Evolutionary conservation across 345 rosid species (phyloP), one percentile per base, ranked within the genome.

Genomic region (Angophora floribunda): DNA sequence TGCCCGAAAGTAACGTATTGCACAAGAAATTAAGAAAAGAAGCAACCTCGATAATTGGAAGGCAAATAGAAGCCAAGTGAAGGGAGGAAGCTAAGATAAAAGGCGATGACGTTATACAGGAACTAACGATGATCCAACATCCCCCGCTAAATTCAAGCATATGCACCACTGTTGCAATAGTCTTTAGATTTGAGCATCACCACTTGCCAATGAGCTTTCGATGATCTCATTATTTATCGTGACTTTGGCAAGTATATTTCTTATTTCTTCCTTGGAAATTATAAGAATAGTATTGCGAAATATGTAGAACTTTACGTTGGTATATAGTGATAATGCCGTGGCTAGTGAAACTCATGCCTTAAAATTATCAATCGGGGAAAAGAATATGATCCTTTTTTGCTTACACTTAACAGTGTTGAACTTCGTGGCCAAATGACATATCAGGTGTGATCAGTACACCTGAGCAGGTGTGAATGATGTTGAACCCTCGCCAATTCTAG

Each of bases 81-180:
- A 65, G 15, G 16, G 78, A 65, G 19, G 41, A 65, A n/a, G 75
- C 41, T 14, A 30, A 65, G 21, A 3, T 12, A 61, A 28, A 24
- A 10, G n/a, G 65, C 6, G 65, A 24, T 26, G 65, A 24, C 9
- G 32, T 61, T 28, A n/a, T 4, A 28, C 4, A 1, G 41, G 75
- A 63, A 63, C 17, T 4, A 9, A 19, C 75, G 19, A 63, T 17
- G 75, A 17, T n/a, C 19, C 7, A 6, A 36, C 15, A 36, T 63
- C 5, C 8, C 70, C 4, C 2, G 17, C 9, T 36, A n/a, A 59
- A 61, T 61, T 61, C 36, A 28, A 61, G 16, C 8, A 12, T 28
- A 28, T 8, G 4, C 36, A 12, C 2, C 16, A 12, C 32, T 6
- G 0, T 9, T n/a, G 19, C 17, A 2, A 4, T 14, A 2, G 9